A percentile compares a stretch with the other conserved stretches of the same genome.
These are phyloP conservation scores for Amanita polypyramis DNA, from an alignment of 768 basidiomycete species.

Conservation along the genomic window DNA sequence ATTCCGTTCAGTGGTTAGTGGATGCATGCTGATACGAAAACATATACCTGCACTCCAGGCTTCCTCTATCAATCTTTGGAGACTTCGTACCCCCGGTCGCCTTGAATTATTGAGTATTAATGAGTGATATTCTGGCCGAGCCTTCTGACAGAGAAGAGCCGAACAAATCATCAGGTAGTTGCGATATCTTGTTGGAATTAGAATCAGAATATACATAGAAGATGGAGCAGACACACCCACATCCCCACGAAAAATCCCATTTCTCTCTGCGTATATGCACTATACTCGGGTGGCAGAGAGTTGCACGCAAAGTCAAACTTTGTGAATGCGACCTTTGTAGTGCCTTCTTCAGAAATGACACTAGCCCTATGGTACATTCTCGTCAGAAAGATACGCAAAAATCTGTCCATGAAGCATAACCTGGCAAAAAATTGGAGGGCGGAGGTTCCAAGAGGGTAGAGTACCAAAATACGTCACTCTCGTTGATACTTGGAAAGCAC, in stretches of 20 bases:
- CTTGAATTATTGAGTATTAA: constrained; percentile 35
- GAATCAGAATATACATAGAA: not conserved
- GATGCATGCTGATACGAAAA: constrained; percentile 9
- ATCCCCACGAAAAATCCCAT: constrained; percentile 67
- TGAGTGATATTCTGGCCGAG: constrained; percentile 51
- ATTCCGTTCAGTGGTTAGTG: not conserved
- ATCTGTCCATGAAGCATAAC: constrained; percentile 22
- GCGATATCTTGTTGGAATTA: constrained; percentile 45
- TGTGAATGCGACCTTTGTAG: constrained; percentile 40
- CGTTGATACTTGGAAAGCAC: constrained; percentile 11
- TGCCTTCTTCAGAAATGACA: constrained; percentile 49
- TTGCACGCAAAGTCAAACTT: constrained; percentile 42
- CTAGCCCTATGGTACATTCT: constrained; percentile 35
- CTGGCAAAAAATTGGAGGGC: constrained; percentile 49
- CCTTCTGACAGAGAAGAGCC: constrained; percentile 54
- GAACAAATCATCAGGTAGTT: constrained; percentile 77
- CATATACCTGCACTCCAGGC: constrained; percentile 63
- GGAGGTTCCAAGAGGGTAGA: constrained; percentile 32
- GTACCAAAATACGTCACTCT: constrained; percentile 58
- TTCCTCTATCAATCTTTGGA: constrained; percentile 72
- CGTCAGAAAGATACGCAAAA: not conserved
- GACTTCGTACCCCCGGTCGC: constrained; percentile 58
- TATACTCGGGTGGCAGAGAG: constrained; percentile 50
- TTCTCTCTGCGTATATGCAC: constrained; percentile 48
- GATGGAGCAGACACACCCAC: constrained; percentile 36